phyloP scores from a whole-genome alignment of 75 land plant species.

The Cunninghamia lanceolata region DNA sequence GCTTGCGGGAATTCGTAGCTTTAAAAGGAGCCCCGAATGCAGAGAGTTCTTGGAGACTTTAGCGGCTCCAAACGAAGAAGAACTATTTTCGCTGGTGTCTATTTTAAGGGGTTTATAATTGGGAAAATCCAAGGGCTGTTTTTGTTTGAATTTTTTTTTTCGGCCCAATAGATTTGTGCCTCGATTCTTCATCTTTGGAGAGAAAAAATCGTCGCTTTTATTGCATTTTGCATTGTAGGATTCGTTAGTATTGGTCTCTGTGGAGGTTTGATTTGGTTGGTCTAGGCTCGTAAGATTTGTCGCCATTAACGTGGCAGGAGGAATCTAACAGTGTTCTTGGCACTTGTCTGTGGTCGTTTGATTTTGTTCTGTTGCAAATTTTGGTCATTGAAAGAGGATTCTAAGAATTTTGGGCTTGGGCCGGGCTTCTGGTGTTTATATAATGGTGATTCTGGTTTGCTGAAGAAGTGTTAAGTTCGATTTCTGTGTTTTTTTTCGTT shows the following conservation, averaged over 20 bases:
- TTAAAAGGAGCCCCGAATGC: not conserved
- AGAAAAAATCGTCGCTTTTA: no score
- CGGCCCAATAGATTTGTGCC: not conserved
- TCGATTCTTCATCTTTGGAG: no score
- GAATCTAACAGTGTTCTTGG: not conserved
- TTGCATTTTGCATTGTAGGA: not conserved
- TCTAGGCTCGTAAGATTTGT: no score
- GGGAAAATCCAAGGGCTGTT: no score
- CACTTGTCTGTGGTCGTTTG: not conserved
- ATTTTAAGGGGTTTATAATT: not conserved
- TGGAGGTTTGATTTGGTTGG: not conserved
- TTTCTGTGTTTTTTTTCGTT: no score
- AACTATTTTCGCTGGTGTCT: not conserved
- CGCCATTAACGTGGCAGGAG: not conserved
- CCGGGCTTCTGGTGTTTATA: not conserved
- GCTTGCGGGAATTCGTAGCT: not conserved
- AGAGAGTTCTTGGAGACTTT: not conserved
- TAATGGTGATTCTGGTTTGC: not conserved
- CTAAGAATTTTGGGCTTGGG: not conserved
- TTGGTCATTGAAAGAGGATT: not conserved
- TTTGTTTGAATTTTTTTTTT: no score
- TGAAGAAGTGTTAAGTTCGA: no score
- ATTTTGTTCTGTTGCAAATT: not conserved
- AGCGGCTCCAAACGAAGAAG: not conserved
- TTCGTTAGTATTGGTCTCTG: not conserved